These are phyloP conservation scores for Suillus spraguei DNA, from an alignment of 768 basidiomycete species.

Conservation along the genomic window DNA sequence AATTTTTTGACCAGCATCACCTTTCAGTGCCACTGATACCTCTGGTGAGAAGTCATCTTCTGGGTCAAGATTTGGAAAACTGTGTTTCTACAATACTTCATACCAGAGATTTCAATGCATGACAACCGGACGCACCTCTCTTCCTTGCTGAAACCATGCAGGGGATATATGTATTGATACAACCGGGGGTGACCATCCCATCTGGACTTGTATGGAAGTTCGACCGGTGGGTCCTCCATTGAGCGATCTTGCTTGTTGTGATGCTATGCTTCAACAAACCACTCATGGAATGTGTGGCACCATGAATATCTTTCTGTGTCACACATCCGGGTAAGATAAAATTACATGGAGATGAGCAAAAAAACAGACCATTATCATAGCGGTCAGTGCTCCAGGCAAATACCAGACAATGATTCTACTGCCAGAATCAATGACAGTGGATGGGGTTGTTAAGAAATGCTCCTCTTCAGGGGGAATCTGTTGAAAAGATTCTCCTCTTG, in stretches of 20 bases:
- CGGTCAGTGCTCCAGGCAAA: not conserved
- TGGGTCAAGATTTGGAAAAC: not conserved
- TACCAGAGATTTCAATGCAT: too few species aligned
- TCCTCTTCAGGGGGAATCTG: not conserved
- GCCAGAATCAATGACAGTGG: not conserved
- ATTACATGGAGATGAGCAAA: not conserved
- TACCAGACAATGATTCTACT: slow-evolving; percentile 2
- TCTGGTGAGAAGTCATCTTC: not conserved
- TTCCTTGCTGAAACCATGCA: slow-evolving; percentile 6
- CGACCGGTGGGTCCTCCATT: not conserved
- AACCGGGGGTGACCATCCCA: not conserved
- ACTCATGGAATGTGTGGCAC: not conserved
- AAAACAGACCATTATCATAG: not conserved
- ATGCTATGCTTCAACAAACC: not conserved
- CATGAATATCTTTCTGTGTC: not conserved
- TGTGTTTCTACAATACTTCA: not conserved
- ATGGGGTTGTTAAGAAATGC: not conserved
- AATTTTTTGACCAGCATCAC: not conserved
- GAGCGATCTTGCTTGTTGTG: not conserved
- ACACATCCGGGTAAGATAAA: not conserved
- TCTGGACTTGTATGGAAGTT: not conserved
- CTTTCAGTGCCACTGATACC: not conserved
- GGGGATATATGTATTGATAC: slow-evolving; percentile 6
- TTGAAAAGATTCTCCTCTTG: not conserved
- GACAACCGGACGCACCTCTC: not conserved